Base-by-base conservation (phyloP, 2,329 filamentous ascomycete species). In the Fusarium udum region DNA sequence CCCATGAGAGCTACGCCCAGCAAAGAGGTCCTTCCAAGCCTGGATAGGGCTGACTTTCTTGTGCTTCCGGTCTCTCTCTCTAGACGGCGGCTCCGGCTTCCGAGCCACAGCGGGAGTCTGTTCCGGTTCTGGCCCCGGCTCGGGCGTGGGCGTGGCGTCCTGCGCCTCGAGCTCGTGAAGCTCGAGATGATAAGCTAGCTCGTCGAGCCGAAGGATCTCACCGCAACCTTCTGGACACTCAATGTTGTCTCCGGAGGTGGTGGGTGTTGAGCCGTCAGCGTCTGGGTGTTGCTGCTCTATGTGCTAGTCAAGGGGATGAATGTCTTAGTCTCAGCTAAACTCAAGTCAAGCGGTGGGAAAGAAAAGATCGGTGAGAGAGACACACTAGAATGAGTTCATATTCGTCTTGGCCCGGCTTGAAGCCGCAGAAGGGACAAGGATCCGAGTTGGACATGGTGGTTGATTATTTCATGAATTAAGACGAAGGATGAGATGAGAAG, bases 141-240 rank as follows among this genome's bases (percentile, higher is more conserved):
- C 72, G 2, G 62, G 64, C 49, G 67, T 72, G n/a, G 64, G 67
- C 8, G 71, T 61, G 14, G 63, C 65, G 34, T 68, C 77, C 37
- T 71, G 64, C 7, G 66, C 69, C 49, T 78, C 77, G 31, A 78
- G 75, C 56, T 75, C 71, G 60, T 78, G 77, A 36, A 78, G 77
- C 55, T 78, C 71, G 7, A 78, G 60, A 40, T 78, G 77, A 39
- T 67, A 76, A 24, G 67, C 67, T 49, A 78, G 48, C 34, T 78
- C 77, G n/a, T 76, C 75, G 12, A 57, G 57, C n/a, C 60, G 36
- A 39, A 78, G 49, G n/a, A 84, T 78, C 78, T 93, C 90, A 37
- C 87, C 88, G 77, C 91, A 93, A 28, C 85, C 87, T 32, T 75
- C 67, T 4, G 75, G 75, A 51, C 77, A 78, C 34, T 62, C 28